These are phyloP conservation scores for Sphaerulina musiva DNA, from an alignment of 2,329 filamentous ascomycete genomes.

Conservation along the genomic window DNA sequence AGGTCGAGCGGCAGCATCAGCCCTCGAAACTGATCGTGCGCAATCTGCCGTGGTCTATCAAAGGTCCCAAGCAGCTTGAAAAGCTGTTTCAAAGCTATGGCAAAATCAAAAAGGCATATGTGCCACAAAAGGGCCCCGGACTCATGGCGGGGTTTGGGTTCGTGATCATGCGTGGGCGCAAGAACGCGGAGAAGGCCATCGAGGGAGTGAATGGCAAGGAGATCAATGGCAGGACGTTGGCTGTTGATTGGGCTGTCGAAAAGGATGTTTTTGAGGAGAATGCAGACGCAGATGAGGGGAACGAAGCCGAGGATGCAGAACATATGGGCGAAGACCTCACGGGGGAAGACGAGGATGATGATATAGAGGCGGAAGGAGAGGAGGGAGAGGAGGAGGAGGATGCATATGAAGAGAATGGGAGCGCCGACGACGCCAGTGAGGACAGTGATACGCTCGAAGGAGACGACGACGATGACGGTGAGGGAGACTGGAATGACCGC, in stretches of 20 bases:
- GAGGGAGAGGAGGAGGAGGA: slow-evolving; percentile 26
- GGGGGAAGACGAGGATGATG: slow-evolving; percentile 30
- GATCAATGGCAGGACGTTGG: slow-evolving; percentile 78
- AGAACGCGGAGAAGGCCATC: slow-evolving; percentile 86
- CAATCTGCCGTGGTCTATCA: slow-evolving; percentile 94
- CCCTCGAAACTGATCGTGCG: slow-evolving; percentile 83
- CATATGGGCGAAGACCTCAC: slow-evolving; percentile 26
- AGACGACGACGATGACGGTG: slow-evolving; percentile 36
- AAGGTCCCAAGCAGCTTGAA: slow-evolving; percentile 71
- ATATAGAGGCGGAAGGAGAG: slow-evolving; percentile 16
- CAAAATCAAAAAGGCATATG: slow-evolving; percentile 78
- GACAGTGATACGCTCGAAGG: slow-evolving; percentile 31
- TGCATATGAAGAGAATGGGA: slow-evolving; percentile 18
- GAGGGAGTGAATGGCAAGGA: slow-evolving; percentile 80
- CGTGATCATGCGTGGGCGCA: slow-evolving; percentile 75
- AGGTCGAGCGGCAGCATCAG: slow-evolving; percentile 56
- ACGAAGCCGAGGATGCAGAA: slow-evolving; percentile 28
- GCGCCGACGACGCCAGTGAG: slow-evolving; percentile 24
- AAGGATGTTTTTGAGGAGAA: slow-evolving; percentile 65
- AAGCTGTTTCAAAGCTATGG: slow-evolving; percentile 80
- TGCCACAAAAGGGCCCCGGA: slow-evolving; percentile 67
- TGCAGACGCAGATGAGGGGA: slow-evolving; percentile 31
- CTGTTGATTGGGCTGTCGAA: slow-evolving; percentile 95
- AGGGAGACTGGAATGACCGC: slow-evolving; percentile 39
- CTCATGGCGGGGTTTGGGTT: slow-evolving; percentile 84